Evolutionary conservation across 2,329 filamentous ascomycete genomes (phyloP).

Genomic region (Geosmithia putterillii): DNA sequence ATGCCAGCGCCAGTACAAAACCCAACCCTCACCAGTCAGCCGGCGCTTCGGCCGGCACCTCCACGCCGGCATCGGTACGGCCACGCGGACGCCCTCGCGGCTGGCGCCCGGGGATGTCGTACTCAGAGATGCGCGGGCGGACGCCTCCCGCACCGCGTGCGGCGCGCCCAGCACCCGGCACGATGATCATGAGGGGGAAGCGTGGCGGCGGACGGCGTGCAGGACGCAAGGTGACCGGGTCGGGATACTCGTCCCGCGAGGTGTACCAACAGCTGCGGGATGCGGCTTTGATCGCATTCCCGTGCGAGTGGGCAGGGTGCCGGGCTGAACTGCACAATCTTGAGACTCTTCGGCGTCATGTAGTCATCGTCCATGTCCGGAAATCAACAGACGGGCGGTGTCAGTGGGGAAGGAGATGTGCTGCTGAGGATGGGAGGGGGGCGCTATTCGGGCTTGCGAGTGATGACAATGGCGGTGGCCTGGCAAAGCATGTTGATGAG

Average conservation of each 20-base stretch:
- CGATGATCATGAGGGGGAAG: neutral
- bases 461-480: conserved; percentile 10
- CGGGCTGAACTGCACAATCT: conserved; percentile 50
- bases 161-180: neutral
- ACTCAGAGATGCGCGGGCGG: conserved; percentile 9
- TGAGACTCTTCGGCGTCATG: conserved; percentile 42
- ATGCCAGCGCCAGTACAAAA: neutral
- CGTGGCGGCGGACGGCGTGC: too few species aligned
- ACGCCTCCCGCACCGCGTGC: conserved; percentile 6
- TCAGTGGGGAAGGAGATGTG: conserved; percentile 1
- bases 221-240: conserved; percentile 14
- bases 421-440: conserved; percentile 13
- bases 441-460: conserved; percentile 1
- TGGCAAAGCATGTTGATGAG: conserved; percentile 38
- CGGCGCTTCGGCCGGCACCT: neutral
- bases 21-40: neutral
- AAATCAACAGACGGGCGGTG: neutral
- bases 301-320: conserved; percentile 49
- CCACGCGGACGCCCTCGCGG: conserved; percentile 34
- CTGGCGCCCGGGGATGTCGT: conserved; percentile 20
- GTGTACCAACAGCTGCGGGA: conserved; percentile 25
- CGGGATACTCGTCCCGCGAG: conserved; percentile 24
- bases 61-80: neutral
- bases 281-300: conserved; percentile 36
- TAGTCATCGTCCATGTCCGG: conserved; percentile 35